Evolutionary conservation across 2,329 filamentous ascomycete genomes (phyloP).

Genomic region (Dothideomycetes sp.): DNA sequence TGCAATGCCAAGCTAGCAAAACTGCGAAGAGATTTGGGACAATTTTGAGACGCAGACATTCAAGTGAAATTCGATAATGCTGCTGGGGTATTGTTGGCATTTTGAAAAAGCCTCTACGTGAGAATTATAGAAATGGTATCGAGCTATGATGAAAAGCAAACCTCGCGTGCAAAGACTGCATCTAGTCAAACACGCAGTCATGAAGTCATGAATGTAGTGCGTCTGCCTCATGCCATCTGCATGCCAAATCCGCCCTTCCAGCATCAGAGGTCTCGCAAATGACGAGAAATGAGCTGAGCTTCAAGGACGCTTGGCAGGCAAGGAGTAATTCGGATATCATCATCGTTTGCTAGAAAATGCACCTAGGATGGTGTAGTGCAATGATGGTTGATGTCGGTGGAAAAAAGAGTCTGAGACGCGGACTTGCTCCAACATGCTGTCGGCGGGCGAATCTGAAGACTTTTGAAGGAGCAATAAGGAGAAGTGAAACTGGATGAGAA

Average conservation of each 20-base stretch:
- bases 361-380: background rate
- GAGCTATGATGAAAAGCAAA: slow-evolving; percentile 9
- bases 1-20: too few relatives aligned
- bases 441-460: background rate
- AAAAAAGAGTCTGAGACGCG: background rate
- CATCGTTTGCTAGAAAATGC: background rate
- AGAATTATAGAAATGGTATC: slow-evolving; percentile 10
- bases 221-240: too few relatives aligned
- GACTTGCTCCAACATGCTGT: background rate
- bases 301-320: background rate
- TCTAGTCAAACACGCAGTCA: background rate
- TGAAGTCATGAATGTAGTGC: too few relatives aligned
- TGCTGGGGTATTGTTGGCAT: background rate
- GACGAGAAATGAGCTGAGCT: background rate
- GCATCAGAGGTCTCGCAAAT: background rate
- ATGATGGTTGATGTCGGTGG: background rate
- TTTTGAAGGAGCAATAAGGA: background rate
- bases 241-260: background rate
- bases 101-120: background rate
- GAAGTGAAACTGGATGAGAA: background rate
- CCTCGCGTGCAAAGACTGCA: slow-evolving; percentile 6
- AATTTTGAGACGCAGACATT: too few relatives aligned
- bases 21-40: too few relatives aligned
- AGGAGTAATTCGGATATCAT: background rate
- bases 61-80: too few relatives aligned